Evolutionary conservation across 1,139 yeast genomes (phyloP), one percentile per base, ranked within the genome.

Genomic region (Geotrichum citri-aurantii): DNA sequence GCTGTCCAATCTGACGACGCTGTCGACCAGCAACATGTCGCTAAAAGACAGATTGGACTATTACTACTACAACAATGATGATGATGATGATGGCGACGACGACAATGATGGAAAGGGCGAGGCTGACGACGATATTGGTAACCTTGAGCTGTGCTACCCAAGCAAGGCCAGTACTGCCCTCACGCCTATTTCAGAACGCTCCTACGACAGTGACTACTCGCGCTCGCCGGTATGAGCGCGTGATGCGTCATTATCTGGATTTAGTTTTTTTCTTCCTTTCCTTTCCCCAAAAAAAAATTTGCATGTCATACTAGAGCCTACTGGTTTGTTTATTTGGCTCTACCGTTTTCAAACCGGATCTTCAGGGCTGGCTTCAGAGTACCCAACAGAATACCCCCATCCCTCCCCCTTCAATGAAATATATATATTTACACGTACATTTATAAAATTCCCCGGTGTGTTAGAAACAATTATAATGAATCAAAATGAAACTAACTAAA

Each of bases 181-280:
- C 24, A 21, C 47, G 24, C 21, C 48, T 2, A 21, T 42, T 42
- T 19, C 33, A 3, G 33, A 29, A 14, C 50, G 55, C 14, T 52
- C 55, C 12, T 52, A 52, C 24, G 55, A 52, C 23, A 52, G 55
- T 27, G 55, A 52, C 24, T 46, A 46, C 21, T 52, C 55, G 17
- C 33, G 11, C 33, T 29, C 33, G 11, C 33, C 33, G 12, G 33
- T 29, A 14, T 29, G 10, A 29, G n/a, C n/a, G n/a, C n/a, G n/a
- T n/a, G n/a, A n/a, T n/a, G n/a, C n/a, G n/a, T n/a, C n/a, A 29
- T 10, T 14, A 3, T 2, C 33, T 8, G 12, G 2, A 11, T 14
- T 3, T 10, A 3, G 33, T 6, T 14, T 14, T 29, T 29, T 29
- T 29, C 12, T 29, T 29, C 12, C 2, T 29, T 29, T 29, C 2